Evolutionary conservation across 1,139 yeast species (phyloP).

Genomic region (Taiozyma onychis): DNA sequence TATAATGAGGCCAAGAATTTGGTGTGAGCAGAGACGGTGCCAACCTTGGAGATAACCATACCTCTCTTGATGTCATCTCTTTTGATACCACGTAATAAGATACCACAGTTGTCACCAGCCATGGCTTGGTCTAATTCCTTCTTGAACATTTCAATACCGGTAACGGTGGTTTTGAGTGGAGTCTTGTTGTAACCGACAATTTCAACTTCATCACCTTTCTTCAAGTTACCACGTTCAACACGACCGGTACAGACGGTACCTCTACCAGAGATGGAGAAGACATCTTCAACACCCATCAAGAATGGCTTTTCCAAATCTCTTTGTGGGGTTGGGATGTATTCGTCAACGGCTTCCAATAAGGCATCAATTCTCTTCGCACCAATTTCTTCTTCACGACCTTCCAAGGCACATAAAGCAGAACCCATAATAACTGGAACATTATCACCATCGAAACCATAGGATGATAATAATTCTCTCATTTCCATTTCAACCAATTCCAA

Average conservation of each 20-base stretch:
- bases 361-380: conserved; percentile 82
- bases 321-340: conserved; percentile 89
- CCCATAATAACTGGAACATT: conserved; percentile 98
- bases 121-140: conserved; percentile 95
- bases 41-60: conserved; percentile 95
- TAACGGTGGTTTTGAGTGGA: conserved; percentile 89
- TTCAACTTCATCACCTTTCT: conserved; percentile 98
- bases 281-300: conserved; percentile 96
- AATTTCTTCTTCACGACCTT: conserved; percentile 82
- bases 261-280: conserved; percentile 98
- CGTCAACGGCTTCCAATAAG: conserved; percentile 89
- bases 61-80: conserved; percentile 97
- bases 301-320: conserved; percentile 97
- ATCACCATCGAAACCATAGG: conserved; percentile 97
- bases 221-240: conserved; percentile 95
- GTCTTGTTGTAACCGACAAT: conserved; percentile 87
- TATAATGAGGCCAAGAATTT: conserved; percentile 92
- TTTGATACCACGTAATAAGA: conserved; percentile 95
- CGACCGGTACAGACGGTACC: conserved; percentile 99
- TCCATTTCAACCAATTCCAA: conserved; percentile 99
- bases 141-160: conserved; percentile 99
- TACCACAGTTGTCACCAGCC: conserved; percentile 99
- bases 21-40: conserved; percentile 87
- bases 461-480: conserved; percentile 91
- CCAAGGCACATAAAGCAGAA: conserved; percentile 95